Evolutionary conservation across 148 eudicot species (phyloP).

Genomic region (Talinum fruticosum): DNA sequence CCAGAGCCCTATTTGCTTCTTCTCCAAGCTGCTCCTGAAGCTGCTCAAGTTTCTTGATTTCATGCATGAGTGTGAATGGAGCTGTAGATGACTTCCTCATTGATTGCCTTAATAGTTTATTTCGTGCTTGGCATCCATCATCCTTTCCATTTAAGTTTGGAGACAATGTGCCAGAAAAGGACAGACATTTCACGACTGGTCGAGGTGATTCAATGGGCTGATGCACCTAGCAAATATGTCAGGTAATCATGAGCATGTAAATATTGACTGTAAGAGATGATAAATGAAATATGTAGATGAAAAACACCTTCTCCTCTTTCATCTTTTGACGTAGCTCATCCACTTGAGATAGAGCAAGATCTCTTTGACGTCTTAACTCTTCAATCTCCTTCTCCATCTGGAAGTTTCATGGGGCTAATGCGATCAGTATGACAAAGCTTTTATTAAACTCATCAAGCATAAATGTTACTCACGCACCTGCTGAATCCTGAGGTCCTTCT

Average conservation of each 20-base stretch:
- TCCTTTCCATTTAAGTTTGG: slow-evolving; percentile 51
- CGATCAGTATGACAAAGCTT: slow-evolving; percentile 1
- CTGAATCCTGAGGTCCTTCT: slow-evolving; percentile 68
- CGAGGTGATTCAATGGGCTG: slow-evolving; percentile 47
- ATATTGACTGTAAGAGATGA: background rate
- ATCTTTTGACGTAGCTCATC: slow-evolving; percentile 70
- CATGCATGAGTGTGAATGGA: slow-evolving; percentile 92
- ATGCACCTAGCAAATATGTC: slow-evolving; percentile 29
- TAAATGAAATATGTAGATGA: slow-evolving; percentile 5
- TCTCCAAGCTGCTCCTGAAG: slow-evolving; percentile 97
- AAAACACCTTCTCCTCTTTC: slow-evolving; percentile 51
- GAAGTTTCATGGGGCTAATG: background rate
- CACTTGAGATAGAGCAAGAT: slow-evolving; percentile 73
- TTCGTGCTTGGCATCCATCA: slow-evolving; percentile 40
- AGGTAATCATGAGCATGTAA: background rate
- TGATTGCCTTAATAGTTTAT: slow-evolving; percentile 52
- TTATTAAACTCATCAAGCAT: background rate
- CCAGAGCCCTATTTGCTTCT: slow-evolving; percentile 91
- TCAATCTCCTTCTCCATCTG: slow-evolving; percentile 92
- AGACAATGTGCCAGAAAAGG: slow-evolving; percentile 59
- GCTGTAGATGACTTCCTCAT: slow-evolving; percentile 87
- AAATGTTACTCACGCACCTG: slow-evolving; percentile 36
- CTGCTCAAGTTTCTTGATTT: slow-evolving; percentile 86
- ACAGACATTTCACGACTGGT: slow-evolving; percentile 66
- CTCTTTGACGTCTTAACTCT: slow-evolving; percentile 82